These are phyloP conservation scores for Sabuloglossum arenarium DNA, from an alignment of 495 filamentous ascomycete species.

Conservation along the genomic window DNA sequence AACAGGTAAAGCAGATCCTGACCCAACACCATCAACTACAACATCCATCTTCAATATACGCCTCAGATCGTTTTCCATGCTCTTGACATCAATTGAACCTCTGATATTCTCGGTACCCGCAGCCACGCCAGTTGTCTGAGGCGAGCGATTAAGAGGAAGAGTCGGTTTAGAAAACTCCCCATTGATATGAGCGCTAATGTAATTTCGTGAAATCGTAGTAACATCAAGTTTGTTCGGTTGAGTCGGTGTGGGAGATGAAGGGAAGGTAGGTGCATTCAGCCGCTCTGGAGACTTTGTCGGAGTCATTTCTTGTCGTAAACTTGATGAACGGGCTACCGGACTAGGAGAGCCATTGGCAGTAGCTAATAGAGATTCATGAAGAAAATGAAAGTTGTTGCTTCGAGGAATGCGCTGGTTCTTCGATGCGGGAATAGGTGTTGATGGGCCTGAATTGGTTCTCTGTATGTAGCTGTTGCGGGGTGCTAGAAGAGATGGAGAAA, in stretches of 20 bases:
- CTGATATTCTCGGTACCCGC: neutral
- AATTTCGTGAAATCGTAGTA: neutral
- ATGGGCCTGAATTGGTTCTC: neutral
- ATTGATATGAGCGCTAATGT: neutral
- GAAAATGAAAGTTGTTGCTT: neutral
- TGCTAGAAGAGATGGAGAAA: neutral
- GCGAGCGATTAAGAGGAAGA: neutral
- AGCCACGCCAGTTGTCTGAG: neutral
- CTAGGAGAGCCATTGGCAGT: neutral
- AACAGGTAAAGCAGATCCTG: neutral
- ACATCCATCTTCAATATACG: slow-evolving; percentile 26
- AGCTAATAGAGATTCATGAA: neutral
- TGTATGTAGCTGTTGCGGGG: neutral
- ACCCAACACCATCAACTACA: neutral
- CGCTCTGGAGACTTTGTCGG: neutral
- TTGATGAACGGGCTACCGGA: neutral
- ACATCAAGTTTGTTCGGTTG: neutral
- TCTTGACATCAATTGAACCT: neutral
- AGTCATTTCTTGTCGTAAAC: neutral
- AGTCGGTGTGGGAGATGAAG: neutral
- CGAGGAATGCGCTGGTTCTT: neutral
- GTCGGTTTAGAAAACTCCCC: neutral
- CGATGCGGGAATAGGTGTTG: neutral
- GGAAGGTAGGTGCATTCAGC: neutral
- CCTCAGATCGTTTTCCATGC: slow-evolving; percentile 32